Base-by-base conservation (phyloP, 2,329 filamentous ascomycete genomes). In the Orbilia oligospora region DNA sequence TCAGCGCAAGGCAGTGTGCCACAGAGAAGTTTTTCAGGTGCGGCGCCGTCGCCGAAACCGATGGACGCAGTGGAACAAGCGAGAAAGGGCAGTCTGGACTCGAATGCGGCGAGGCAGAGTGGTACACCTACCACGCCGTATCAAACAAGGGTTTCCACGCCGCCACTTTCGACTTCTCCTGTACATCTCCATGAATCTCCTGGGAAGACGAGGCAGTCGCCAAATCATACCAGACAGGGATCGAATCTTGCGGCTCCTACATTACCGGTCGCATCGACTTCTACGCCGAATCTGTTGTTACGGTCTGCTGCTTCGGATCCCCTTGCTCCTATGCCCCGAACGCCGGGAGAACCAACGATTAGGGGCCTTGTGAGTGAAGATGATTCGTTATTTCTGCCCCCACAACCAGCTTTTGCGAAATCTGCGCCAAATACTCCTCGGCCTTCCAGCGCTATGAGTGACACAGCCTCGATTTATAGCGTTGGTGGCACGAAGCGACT, bases 391-490 rank as follows among this genome's bases (percentile, higher is more conserved):
- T 79, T 78, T 24, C 27, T 79, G 18, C 76, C 76, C 5, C 76
- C 76, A 3, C 36, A 79, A 16, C 76, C 76, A 0, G 63, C 64
- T 0, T 79, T 79, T 51, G 76, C 76, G 0, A 79, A 75, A 24
- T 75, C 69, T n/a, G 69, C 78, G 16, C 78, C 73, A 12, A 76
- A 75, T 20, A 86, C 85, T 33, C 85, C 84, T 0, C 91, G 1
- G 88, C 87, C 65, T 84, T 88, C 73, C 87, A 88, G 16, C 87
- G 89, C 30, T 89, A 91, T 81, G 89, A 90, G 75, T 89, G 94
- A 82, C 97, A 71, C 94, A 0, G 93, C 94, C 1, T 98, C 96
- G 0, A 88, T 93, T 44, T 91, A 90, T 79, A 98, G 95, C 1
- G 88, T 88, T 53, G 88, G 85, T 58, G 87, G 88, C 12, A 85